Base-by-base conservation (phyloP, 352 stramenopile genomes). In the Phytopythium montanum region DNA sequence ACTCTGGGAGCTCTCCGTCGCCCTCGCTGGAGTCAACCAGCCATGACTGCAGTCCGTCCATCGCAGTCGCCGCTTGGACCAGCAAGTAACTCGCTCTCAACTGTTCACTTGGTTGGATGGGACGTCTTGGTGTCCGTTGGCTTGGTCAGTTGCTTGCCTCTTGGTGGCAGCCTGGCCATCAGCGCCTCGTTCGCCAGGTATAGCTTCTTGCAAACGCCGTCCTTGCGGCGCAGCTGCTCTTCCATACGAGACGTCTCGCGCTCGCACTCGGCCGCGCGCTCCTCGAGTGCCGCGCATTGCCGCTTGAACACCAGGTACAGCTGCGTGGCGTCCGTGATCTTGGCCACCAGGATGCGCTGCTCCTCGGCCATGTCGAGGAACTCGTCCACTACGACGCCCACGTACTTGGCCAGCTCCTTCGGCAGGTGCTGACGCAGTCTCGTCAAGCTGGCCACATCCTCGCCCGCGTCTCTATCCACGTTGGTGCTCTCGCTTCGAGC, bases 161-260 rank as follows among this genome's bases (percentile, higher is more conserved):
- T 7, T 7, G 5, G 13, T 48, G 72, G 65, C n/a, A 87, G 58
- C 28, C 70, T 68, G 56, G 70, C 66, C 2, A 90, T 54, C 26
- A 90, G 60, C n/a, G 66, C 77, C 52, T 88, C 78, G 31, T 90
- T 88, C 23, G 80, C 78, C 33, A 75, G 34, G 58, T 90, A 88
- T 19, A 90, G 41, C 52, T 88, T 85, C 54, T 78, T 86, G 34
- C 76, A 83, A 5, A 88, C 61, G 0, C 39, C 28, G 48, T 88
- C 78, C 28, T 90, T 90, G 23, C 56, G 61, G 42, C 83, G 60
- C 3, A 88, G 57, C 34, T 83, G 72, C 25, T 73, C 29, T 13
- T 84, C 62, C 7, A 87, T 45, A 2, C 53, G 75, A 38, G 72
- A 56, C 29, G 84, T 21, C 2, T 62, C 64, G 19, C 34, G 63